phyloP scores from a whole-genome alignment of 176 grass and related monocot species.

The Otatea glauca region DNA sequence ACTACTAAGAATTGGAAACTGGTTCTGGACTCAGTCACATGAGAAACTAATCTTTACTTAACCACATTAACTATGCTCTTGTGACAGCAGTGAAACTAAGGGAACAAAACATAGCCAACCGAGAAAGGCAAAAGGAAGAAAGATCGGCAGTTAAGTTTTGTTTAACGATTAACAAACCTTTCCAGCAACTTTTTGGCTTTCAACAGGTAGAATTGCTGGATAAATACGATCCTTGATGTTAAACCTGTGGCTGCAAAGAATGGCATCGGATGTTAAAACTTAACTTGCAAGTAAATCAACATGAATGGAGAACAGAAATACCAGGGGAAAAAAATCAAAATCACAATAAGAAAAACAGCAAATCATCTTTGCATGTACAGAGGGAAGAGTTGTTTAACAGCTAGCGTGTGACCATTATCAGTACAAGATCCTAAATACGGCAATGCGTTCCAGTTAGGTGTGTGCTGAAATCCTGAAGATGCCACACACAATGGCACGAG shows the following conservation, averaged over 20 bases:
- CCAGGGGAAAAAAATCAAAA: neutral
- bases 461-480: neutral
- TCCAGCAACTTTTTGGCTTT: conserved; percentile 72
- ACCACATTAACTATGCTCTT: neutral
- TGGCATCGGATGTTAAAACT: neutral
- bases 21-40: neutral
- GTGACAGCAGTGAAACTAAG: neutral
- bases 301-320: neutral
- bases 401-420: neutral
- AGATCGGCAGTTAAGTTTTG: neutral
- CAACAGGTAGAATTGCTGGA: conserved; percentile 84
- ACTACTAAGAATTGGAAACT: neutral
- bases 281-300: neutral
- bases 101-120: neutral
- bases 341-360: neutral
- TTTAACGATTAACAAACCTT: conserved; percentile 56
- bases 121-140: neutral
- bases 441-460: neutral
- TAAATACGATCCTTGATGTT: conserved; percentile 87
- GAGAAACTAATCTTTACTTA: neutral
- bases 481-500: neutral
- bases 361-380: neutral
- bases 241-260: conserved; percentile 72
- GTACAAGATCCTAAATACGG: too few species aligned
- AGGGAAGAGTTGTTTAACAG: neutral